Evolutionary conservation across 805 yeast genomes (phyloP).

Genomic region (Hanseniaspora pseudoguilliermondii): DNA sequence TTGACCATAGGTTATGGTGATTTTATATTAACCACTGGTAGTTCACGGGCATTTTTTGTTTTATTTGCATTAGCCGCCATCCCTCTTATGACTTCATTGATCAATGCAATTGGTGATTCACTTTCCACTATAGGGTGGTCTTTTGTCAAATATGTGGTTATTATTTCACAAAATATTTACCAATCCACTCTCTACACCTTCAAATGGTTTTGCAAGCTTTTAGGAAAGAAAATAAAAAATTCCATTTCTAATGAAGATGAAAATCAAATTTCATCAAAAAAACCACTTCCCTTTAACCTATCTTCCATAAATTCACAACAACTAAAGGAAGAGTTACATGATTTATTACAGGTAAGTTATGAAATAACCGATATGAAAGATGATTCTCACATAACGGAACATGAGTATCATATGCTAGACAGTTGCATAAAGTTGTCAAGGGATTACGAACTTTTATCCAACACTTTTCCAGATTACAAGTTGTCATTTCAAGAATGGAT

Average conservation of each 20-base stretch:
- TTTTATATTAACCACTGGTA: constrained; percentile 45
- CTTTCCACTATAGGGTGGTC: constrained; percentile 27
- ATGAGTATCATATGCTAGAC: background rate
- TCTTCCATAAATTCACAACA: background rate
- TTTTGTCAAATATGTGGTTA: constrained; percentile 13
- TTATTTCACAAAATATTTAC: background rate
- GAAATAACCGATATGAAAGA: background rate
- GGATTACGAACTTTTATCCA: constrained; percentile 19
- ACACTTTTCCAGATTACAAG: constrained; percentile 16
- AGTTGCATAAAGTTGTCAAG: constrained; percentile 13
- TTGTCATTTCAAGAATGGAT: constrained; percentile 22
- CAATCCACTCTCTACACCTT: background rate
- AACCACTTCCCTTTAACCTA: background rate
- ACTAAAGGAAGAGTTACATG: constrained; percentile 2
- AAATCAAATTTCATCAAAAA: constrained; percentile 6
- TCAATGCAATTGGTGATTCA: constrained; percentile 59
- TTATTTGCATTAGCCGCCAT: constrained; percentile 74
- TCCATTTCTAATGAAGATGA: background rate
- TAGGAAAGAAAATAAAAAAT: background rate
- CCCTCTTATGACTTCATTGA: constrained; percentile 73
- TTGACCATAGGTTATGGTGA: constrained; percentile 82
- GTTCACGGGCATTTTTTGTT: constrained; percentile 63
- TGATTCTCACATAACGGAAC: background rate
- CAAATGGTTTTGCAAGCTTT: background rate
- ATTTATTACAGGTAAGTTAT: background rate